These are phyloP conservation scores for Phytophthora cryptogea DNA, from an alignment of 352 stramenopile genomes.

Conservation along the genomic window DNA sequence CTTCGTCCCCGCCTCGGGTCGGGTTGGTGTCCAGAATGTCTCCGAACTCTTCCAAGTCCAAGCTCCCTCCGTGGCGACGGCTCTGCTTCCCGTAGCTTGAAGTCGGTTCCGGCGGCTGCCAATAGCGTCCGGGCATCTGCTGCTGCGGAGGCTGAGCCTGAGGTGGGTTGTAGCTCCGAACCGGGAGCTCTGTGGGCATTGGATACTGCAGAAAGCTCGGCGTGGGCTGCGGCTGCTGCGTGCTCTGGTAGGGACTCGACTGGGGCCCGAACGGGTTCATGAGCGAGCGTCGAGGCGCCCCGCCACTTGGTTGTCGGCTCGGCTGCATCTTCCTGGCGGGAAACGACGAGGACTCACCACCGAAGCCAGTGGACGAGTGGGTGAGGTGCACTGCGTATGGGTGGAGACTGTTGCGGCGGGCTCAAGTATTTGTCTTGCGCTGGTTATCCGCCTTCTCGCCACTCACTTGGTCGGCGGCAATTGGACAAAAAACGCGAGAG, in stretches of 20 bases:
- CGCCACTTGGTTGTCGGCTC: constrained; percentile 10
- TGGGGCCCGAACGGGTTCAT: constrained; percentile 20
- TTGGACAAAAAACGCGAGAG: constrained; percentile 32
- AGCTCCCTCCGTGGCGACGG: constrained; percentile 12
- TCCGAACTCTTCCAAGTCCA: constrained; percentile 45
- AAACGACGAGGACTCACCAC: not conserved
- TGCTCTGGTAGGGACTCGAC: constrained; percentile 9
- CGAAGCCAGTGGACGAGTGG: constrained; percentile 5
- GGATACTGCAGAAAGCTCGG: constrained; percentile 32
- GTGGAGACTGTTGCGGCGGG: constrained; percentile 15
- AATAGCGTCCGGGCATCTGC: constrained; percentile 31
- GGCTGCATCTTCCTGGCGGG: constrained; percentile 23
- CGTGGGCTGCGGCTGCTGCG: constrained; percentile 20
- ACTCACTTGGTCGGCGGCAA: constrained; percentile 16
- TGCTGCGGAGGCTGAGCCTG: constrained; percentile 18
- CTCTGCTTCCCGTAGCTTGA: constrained; percentile 27
- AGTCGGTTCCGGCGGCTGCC: constrained; percentile 19
- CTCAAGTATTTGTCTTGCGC: constrained; percentile 23
- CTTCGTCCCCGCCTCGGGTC: constrained; percentile 1
- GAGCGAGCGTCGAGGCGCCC: constrained; percentile 19
- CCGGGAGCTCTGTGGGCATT: constrained; percentile 36
- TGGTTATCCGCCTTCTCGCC: constrained; percentile 21
- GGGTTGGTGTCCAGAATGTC: constrained; percentile 41
- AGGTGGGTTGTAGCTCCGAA: constrained; percentile 26
- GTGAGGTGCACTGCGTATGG: constrained; percentile 17